Evolutionary conservation across 495 filamentous ascomycete genomes (phyloP).

Genomic region (Pseudotulostoma volvatum): DNA sequence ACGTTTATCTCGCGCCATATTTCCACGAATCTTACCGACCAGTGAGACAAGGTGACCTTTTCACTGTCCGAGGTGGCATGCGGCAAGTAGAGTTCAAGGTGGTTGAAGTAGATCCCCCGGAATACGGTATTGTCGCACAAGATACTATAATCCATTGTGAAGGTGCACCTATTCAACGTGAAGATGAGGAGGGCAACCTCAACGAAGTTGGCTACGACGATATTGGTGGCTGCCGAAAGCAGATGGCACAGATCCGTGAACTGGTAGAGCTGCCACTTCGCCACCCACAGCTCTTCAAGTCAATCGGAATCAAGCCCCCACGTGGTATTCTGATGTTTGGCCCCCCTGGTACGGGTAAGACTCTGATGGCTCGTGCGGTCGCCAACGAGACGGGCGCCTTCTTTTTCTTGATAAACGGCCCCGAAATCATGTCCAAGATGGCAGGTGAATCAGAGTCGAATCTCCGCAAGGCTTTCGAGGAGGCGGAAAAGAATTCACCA

Average conservation of each 20-base stretch:
- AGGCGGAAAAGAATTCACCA: conserved; percentile 74
- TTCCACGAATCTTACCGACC: conserved; percentile 98
- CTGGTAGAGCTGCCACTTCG: conserved; percentile 92
- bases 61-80: conserved; percentile 95
- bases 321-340: conserved; percentile 88
- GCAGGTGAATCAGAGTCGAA: conserved; percentile 92
- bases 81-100: conserved; percentile 99
- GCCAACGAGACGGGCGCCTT: conserved; percentile 93
- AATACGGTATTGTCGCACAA: conserved; percentile 96
- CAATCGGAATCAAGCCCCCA: conserved; percentile 98
- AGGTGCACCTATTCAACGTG: conserved; percentile 94
- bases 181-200: conserved; percentile 96
- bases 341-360: conserved; percentile 93
- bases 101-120: conserved; percentile 92
- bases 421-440: conserved; percentile 96
- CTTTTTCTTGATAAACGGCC: conserved; percentile 95
- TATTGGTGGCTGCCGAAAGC: conserved; percentile 97
- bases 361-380: conserved; percentile 79
- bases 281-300: conserved; percentile 98
- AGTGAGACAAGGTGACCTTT: conserved; percentile 88
- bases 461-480: conserved; percentile 85
- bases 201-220: conserved; percentile 99
- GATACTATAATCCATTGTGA: conserved; percentile 98
- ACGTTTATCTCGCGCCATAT: conserved; percentile 97
- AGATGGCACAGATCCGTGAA: conserved; percentile 98